These are phyloP conservation scores for Sporobolomyces pararoseus DNA, from an alignment of 768 basidiomycete genomes.

Conservation along the genomic window DNA sequence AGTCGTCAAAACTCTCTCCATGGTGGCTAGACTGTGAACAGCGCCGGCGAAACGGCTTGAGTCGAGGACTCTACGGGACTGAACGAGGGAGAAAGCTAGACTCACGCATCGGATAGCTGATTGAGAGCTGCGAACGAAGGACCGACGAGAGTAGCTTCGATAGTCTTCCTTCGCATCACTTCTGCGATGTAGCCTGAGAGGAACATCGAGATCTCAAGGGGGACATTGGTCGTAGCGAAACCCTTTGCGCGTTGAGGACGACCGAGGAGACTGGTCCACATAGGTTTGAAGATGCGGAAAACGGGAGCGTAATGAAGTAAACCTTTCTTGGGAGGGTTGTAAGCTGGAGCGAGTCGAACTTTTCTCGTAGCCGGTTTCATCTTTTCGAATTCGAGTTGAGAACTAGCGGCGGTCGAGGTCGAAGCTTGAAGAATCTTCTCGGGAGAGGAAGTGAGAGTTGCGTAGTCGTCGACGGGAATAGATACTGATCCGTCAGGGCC, in stretches of 20 bases:
- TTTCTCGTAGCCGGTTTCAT: background rate
- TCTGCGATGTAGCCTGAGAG: conserved; percentile 43
- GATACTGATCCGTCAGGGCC: conserved; percentile 8
- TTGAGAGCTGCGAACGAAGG: conserved; percentile 39
- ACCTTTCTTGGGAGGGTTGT: conserved; percentile 16
- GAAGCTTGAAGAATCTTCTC: conserved; percentile 2
- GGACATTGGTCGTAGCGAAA: conserved; percentile 24
- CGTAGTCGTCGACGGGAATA: conserved; percentile 9
- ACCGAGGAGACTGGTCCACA: background rate
- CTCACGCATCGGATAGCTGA: conserved; percentile 43
- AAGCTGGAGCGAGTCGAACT: conserved; percentile 14
- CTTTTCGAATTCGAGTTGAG: conserved; percentile 31
- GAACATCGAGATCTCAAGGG: conserved; percentile 29
- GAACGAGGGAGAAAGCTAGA: background rate
- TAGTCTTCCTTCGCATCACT: conserved; percentile 38
- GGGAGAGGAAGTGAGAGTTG: background rate
- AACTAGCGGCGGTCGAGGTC: background rate
- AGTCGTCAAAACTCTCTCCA: conserved; percentile 48
- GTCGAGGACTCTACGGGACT: too few species aligned
- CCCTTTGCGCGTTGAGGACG: background rate
- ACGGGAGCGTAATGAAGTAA: conserved; percentile 24
- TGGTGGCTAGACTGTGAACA: conserved; percentile 44
- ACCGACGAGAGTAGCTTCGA: conserved; percentile 44
- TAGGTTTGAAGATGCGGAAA: conserved; percentile 13
- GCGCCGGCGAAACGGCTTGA: too few species aligned